Base-by-base conservation (phyloP, 371 early-diverging fungal genomes). In the Mucor plumbeus region DNA sequence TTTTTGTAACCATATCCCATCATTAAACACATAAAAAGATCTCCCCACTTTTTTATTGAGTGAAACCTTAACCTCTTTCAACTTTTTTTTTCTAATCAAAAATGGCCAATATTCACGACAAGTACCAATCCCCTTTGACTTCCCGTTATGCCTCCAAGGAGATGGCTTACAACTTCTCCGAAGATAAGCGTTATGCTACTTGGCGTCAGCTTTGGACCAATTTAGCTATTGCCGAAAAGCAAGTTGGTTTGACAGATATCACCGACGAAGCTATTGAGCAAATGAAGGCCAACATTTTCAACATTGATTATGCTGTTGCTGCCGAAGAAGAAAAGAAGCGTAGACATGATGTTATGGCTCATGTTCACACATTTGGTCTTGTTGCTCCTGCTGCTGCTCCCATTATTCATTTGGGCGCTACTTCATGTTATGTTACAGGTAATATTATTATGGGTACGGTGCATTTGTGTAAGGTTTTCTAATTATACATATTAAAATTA, bases 301-400 rank as follows among this genome's bases (percentile, higher is more conserved):
- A 94, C 73, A 96, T 97, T 76, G 98, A 99, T 84, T 99, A 94
- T 74, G 85, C 71, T 41, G 72, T 95, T 61, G 97, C 96, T 59
- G 92, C 91, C 57, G 92, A 83, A 40, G 98, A 99, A 79, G 99
- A 99, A 79, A 92, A 93, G 88, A 88, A 89, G 69, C 89, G 97
- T 48, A 89, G 98, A 43, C 99, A 99, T 83, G 99, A 99, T 79
- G 99, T 99, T 38, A 99, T 99, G 98, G 97, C 96, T 31, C 96
- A 96, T 66, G 95, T 95, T n/a, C 97, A 97, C 77, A 92, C 97
- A 7, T 99, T 95, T 84, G 97, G 97, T 38, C 81, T 93, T 7
- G 95, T 90, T 17, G 91, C 91, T 61, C 98, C 99, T 58, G 85
- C 80, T 39, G 98, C 99, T 21, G 97, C 97, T 10, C 91, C 90